Percentiles rank a stretch among this genome's conserved stretches.
Evolutionary conservation across 2,329 filamentous ascomycete species (phyloP).

Genomic region (Penicillium capsulatum): DNA sequence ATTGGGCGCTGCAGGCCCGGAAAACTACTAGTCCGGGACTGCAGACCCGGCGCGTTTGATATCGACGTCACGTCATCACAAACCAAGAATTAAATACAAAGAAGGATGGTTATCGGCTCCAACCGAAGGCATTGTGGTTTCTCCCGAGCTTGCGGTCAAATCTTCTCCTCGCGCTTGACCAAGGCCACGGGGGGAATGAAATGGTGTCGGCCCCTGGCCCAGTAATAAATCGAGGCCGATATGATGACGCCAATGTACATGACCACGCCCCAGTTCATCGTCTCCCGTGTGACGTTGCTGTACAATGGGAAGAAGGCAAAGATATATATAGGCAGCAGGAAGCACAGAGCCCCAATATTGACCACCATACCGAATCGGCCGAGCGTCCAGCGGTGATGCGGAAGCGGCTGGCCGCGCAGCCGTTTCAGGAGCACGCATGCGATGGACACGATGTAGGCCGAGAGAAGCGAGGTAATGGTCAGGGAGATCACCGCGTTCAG

Average conservation of each 20-base stretch:
- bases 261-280: constrained; percentile 48
- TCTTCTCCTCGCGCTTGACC: constrained; percentile 27
- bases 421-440: constrained; percentile 46
- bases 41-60: not conserved
- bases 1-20: too few species aligned
- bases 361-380: constrained; percentile 44
- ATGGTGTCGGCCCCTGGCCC: constrained; percentile 36
- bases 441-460: constrained; percentile 47
- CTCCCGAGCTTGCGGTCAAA: not conserved
- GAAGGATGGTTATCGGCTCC: not conserved
- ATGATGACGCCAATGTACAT: constrained; percentile 46
- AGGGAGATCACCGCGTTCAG: constrained; percentile 45
- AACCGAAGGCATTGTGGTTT: not conserved
- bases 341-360: constrained; percentile 41
- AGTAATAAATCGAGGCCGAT: constrained; percentile 44
- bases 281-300: constrained; percentile 28
- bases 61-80: constrained; percentile 10
- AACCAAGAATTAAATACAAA: constrained; percentile 1
- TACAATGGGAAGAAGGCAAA: constrained; percentile 46
- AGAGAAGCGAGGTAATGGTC: constrained; percentile 40
- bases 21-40: too few species aligned
- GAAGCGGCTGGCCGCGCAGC: constrained; percentile 39
- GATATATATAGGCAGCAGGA: constrained; percentile 38
- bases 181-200: constrained; percentile 41
- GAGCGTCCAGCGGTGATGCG: constrained; percentile 45